phyloP scores from a whole-genome alignment of 768 basidiomycete genomes.

The Fomitopsis pulvina region DNA sequence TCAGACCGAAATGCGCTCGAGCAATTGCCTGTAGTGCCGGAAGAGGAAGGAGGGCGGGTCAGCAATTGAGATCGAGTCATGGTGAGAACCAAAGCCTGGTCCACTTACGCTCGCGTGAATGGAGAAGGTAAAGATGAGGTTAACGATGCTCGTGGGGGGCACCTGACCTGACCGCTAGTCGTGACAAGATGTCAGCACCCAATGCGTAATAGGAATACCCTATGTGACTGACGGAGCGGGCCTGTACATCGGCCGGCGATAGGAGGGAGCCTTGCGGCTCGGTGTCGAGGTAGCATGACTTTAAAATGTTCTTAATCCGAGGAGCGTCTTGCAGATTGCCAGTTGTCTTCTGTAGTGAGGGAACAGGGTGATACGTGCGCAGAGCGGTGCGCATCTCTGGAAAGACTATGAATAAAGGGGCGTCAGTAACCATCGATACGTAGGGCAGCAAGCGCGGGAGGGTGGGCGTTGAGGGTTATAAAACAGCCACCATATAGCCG shows the following conservation, averaged over 20 bases:
- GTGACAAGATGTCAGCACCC: slow-evolving; percentile 3
- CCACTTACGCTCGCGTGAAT: slow-evolving; percentile 39
- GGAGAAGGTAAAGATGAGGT: slow-evolving; percentile 64
- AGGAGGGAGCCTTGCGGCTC: slow-evolving; percentile 38
- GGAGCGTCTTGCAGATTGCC: slow-evolving; percentile 88
- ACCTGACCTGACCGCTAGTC: slow-evolving; percentile 33
- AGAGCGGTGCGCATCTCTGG: slow-evolving; percentile 92
- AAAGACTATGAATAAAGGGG: slow-evolving; percentile 54
- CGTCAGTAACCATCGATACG: no score
- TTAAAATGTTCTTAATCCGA: slow-evolving; percentile 70
- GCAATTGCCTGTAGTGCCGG: slow-evolving; percentile 21
- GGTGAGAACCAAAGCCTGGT: background rate
- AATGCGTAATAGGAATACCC: background rate
- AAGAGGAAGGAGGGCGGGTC: background rate
- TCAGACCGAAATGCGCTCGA: slow-evolving; percentile 31
- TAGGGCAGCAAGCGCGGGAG: background rate
- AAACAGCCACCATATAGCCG: no score
- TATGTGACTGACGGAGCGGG: slow-evolving; percentile 39
- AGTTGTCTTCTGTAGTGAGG: slow-evolving; percentile 81
- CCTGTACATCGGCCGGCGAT: slow-evolving; percentile 51
- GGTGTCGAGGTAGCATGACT: slow-evolving; percentile 47
- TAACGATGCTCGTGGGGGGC: slow-evolving; percentile 67
- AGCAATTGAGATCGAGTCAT: background rate
- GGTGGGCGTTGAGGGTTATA: no score
- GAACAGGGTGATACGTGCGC: slow-evolving; percentile 87